These are phyloP conservation scores for Leucocoprinus sp. DNA, from an alignment of 768 basidiomycete species.

Conservation along the genomic window DNA sequence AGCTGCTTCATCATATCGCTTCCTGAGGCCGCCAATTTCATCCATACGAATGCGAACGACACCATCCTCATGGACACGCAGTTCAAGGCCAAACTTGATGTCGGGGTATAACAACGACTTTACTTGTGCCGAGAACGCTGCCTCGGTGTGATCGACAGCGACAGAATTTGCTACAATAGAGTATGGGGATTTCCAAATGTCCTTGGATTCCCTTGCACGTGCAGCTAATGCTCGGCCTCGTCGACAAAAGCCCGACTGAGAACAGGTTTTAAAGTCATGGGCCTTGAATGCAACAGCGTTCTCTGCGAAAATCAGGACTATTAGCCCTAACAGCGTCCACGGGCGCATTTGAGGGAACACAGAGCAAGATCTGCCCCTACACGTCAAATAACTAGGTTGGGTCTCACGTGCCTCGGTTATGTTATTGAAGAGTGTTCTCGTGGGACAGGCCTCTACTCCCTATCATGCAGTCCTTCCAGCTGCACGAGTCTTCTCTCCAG, in stretches of 20 bases:
- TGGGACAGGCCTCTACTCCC: conserved; percentile 2
- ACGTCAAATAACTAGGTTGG: conserved; percentile 4
- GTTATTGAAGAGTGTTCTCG: neutral
- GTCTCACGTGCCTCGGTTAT: conserved; percentile 4
- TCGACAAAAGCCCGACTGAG: conserved; percentile 92
- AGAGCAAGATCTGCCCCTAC: conserved; percentile 1
- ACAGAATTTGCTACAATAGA: conserved; percentile 56
- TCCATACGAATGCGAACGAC: conserved; percentile 92
- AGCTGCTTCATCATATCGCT: conserved; percentile 88
- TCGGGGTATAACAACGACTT: conserved; percentile 78
- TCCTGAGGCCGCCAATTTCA: conserved; percentile 68
- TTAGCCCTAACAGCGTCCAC: conserved; percentile 26
- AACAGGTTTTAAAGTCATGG: conserved; percentile 90
- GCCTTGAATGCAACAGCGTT: conserved; percentile 55
- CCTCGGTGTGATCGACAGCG: conserved; percentile 39
- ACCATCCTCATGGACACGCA: conserved; percentile 81
- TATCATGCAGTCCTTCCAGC: neutral
- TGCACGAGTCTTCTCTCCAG: neutral
- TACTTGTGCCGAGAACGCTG: conserved; percentile 68
- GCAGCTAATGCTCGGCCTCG: conserved; percentile 74
- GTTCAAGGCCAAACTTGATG: conserved; percentile 71
- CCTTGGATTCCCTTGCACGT: conserved; percentile 50
- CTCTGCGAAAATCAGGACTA: conserved; percentile 27
- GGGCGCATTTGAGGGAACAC: conserved; percentile 23
- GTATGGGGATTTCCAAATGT: conserved; percentile 83